Evolutionary conservation across 768 basidiomycete species (phyloP), one percentile per base, ranked within the genome.

Genomic region (Boletus barrowsii): DNA sequence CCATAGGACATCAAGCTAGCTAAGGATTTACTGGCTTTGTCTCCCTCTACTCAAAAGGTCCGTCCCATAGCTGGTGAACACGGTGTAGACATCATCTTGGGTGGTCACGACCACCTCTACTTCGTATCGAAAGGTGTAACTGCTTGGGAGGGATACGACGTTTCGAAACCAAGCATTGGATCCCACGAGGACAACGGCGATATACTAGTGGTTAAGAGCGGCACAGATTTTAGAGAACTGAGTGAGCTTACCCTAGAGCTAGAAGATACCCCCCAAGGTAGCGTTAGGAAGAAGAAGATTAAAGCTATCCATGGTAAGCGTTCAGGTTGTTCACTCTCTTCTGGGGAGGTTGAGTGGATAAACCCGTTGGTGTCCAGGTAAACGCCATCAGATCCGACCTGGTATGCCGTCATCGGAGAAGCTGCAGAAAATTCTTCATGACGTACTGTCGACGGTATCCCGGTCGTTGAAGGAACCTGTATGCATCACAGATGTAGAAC

Each of bases 91-190:
- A 71, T 94, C 24, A 69, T 95, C 39, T 79, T 95, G 3, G 93
- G 93, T 5, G 93, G 93, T 3, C 93, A 96, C 62, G 93, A 96
- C 65, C 93, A 96, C 58, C 73, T 88, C 4, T 92, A 90, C 71
- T 92, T 81, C 65, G 78, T 82, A 40, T 82, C 86, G 35, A 82
- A 78, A 59, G 90, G 88, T 10, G 79, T 83, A 15, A 77, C 73
- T 39, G 66, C 73, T 5, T 92, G 89, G 89, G 81, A 87, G 26
- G 79, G 76, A 49, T 86, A 83, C 55, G 81, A 91, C 57, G 64
- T 76, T 18, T 71, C 68, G 4, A 60, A 76, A 42, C 67, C 74
- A 4, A 77, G 80, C 29, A 77, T 87, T 15, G 92, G 88, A 29
- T 83, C 83, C 7, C 88, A 91, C 61, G 75, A 72, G n/a, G 90